Percentiles rank a stretch among this genome's conserved stretches.
These are phyloP conservation scores for Beta lomatogona DNA, from an alignment of 179 eudicot species.

Conservation along the genomic window DNA sequence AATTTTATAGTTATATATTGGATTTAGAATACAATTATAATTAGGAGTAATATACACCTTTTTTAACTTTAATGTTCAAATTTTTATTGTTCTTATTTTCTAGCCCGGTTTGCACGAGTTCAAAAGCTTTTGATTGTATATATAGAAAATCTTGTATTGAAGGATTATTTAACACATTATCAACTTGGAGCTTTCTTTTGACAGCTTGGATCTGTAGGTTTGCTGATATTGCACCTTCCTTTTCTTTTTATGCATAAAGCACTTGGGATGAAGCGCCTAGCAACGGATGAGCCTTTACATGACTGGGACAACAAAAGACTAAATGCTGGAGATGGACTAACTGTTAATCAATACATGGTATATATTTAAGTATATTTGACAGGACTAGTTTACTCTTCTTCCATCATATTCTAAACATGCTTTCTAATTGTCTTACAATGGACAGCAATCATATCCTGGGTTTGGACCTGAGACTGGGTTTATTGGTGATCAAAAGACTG, in stretches of 20 bases:
- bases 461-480: slow-evolving; percentile 36
- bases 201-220: background rate
- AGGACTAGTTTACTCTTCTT: background rate
- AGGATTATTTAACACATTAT: background rate
- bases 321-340: slow-evolving; percentile 73
- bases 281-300: slow-evolving; percentile 59
- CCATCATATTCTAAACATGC: background rate
- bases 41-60: too few species aligned
- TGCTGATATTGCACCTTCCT: background rate
- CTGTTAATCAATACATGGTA: slow-evolving; percentile 29
- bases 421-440: slow-evolving; percentile 30
- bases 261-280: slow-evolving; percentile 67
- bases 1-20: too few species aligned
- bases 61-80: too few species aligned
- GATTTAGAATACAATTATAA: too few species aligned
- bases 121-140: too few species aligned
- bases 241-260: slow-evolving; percentile 30
- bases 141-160: too few species aligned
- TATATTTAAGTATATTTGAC: background rate
- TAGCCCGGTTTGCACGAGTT: too few species aligned
- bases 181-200: background rate
- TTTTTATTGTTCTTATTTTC: too few species aligned
- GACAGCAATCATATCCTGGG: slow-evolving; percentile 43
- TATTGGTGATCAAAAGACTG: slow-evolving; percentile 36
- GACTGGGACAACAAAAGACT: slow-evolving; percentile 64